These are phyloP conservation scores for Cryptococcus deneoformans DNA, from an alignment of 1,284 basidiomycete species.

Conservation along the genomic window DNA sequence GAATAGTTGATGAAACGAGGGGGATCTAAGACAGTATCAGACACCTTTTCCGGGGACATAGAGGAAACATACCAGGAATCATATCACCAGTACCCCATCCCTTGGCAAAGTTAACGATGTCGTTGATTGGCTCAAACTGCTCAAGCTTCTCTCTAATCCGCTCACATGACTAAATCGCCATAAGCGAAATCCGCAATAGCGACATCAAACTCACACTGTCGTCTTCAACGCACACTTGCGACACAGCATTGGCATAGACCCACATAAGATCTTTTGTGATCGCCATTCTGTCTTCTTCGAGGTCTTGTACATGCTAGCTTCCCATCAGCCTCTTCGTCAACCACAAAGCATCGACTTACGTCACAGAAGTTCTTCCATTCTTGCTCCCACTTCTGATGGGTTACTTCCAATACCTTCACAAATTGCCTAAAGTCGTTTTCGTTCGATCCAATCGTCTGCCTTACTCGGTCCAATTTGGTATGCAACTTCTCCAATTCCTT, in stretches of 20 bases:
- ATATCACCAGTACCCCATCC: conserved; percentile 78
- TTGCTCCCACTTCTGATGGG: conserved; percentile 81
- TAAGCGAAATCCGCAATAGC: conserved; percentile 5
- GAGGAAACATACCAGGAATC: conserved; percentile 57
- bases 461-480: conserved; percentile 80
- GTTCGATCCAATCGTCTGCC: conserved; percentile 83
- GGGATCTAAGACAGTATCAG: conserved; percentile 54
- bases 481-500: conserved; percentile 89
- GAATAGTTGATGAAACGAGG: conserved; percentile 71
- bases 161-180: conserved; percentile 71
- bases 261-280: conserved; percentile 95
- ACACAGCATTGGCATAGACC: conserved; percentile 94
- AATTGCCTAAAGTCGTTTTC: conserved; percentile 90
- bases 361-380: conserved; percentile 95
- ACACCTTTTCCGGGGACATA: neutral
- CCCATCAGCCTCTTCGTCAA: neutral
- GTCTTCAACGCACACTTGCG: conserved; percentile 91
- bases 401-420: conserved; percentile 75
- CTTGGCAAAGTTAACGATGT: conserved; percentile 79
- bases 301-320: conserved; percentile 74
- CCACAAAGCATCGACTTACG: conserved; percentile 32
- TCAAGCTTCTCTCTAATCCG: conserved; percentile 76
- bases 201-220: conserved; percentile 71
- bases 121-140: conserved; percentile 73
- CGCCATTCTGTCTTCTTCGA: conserved; percentile 90